Base-by-base conservation (phyloP, 2,329 filamentous ascomycete species). In the Colletotrichum tropicale region DNA sequence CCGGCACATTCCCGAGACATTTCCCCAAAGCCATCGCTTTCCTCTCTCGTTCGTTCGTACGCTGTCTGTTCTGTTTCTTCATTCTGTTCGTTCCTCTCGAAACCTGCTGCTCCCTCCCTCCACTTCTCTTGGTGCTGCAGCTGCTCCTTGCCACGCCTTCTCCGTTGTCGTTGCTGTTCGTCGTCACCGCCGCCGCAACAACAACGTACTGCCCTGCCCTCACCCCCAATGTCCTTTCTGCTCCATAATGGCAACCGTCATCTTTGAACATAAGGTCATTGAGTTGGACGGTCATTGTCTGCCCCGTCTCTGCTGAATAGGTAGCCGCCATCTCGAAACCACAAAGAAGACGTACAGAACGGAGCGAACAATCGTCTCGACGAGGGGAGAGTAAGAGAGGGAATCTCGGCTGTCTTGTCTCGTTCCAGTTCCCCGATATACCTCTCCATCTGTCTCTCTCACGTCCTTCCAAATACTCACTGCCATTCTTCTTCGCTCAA, bases 1-100 rank as follows among this genome's bases (percentile, higher is more conserved):
- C 78, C 82, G 82, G 84, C 83, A 81, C 83, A 84, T 81, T 85
- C 84, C 85, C 84, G 85, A 86, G 83, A 86, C 85, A 85, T 78
- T 64, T 72, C 32, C 60, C 48, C 61, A 58, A 64, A 71, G 24
- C 48, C 70, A 43, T 64, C 48, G 52, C n/a, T 68, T 32, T 58
- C 26, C 64, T 65, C 62, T 64, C 72, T 67, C 75, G 74, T 66
- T 38, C 74, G 64, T 28, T 69, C 58, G 65, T 74, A 64, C 64
- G 67, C 66, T 64, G 68, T 75, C 74, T 65, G 70, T 66, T 73
- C 66, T 64, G 66, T 70, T 68, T 60, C 74, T 66, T 69, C 62
- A 34, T 60, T 75, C 75, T 38, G 76, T 64, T 80, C 79, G 26
- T 78, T 79, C 64, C 65, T 48, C 36, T 36, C 30, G 30, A 64